A percentile compares a stretch with the other conserved stretches of the same genome.
phyloP scores from a whole-genome alignment of 208 protist species.

The Porcisia deanei region DNA sequence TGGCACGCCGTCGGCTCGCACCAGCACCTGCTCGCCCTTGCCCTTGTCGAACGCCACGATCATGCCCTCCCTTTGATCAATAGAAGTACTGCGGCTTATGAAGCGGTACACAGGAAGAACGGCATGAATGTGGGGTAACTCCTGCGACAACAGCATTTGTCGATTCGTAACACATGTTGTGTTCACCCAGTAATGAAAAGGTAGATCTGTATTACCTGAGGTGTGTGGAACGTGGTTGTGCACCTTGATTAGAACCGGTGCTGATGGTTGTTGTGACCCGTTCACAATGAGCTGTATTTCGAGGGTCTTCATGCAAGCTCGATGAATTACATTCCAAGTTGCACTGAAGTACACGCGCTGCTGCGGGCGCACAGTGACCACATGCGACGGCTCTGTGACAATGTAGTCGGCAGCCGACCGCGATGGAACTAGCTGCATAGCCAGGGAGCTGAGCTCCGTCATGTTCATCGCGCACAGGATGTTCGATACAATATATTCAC shows the following conservation, averaged over 20 bases:
- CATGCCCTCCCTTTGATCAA: slow-evolving; percentile 61
- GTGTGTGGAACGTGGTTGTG: slow-evolving; percentile 72
- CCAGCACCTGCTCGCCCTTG: slow-evolving; percentile 72
- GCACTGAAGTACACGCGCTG: slow-evolving; percentile 88
- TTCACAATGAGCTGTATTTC: slow-evolving; percentile 80
- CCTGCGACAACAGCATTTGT: slow-evolving; percentile 68
- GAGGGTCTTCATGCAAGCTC: slow-evolving; percentile 63
- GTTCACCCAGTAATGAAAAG: slow-evolving; percentile 91
- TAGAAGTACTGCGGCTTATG: slow-evolving; percentile 36
- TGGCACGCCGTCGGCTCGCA: slow-evolving; percentile 73
- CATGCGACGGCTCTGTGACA: slow-evolving; percentile 61
- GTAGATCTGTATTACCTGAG: slow-evolving; percentile 45
- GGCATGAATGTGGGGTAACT: slow-evolving; percentile 71
- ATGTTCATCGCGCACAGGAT: slow-evolving; percentile 90
- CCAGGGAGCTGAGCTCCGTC: slow-evolving; percentile 79
- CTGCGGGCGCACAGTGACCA: slow-evolving; percentile 85
- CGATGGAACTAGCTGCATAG: slow-evolving; percentile 84
- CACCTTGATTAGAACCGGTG: slow-evolving; percentile 74
- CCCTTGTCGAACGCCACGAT: slow-evolving; percentile 84
- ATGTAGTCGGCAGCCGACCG: slow-evolving; percentile 61
- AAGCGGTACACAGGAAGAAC: slow-evolving; percentile 83
- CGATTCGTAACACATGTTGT: slow-evolving; percentile 81
- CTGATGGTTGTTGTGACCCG: slow-evolving; percentile 67
- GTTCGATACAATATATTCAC: slow-evolving; percentile 86
- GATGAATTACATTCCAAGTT: slow-evolving; percentile 64